These are phyloP conservation scores for Candida hungchunana DNA, from an alignment of 805 yeast species.

Conservation along the genomic window DNA sequence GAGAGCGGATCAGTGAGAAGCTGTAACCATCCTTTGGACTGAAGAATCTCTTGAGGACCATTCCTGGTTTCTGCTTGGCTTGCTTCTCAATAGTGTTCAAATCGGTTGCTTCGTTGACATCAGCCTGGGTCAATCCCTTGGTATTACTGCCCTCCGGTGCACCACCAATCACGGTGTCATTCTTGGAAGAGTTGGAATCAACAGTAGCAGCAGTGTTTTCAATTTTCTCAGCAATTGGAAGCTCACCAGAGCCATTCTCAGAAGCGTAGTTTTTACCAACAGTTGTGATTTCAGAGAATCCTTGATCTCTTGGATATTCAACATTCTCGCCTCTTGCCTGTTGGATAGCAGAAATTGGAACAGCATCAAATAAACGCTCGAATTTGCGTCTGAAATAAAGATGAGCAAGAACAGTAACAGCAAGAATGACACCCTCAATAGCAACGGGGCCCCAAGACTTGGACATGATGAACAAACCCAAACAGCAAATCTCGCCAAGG, in stretches of 20 bases:
- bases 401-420: constrained; percentile 56
- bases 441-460: constrained; percentile 79
- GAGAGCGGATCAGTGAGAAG: constrained; percentile 40
- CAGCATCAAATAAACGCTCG: constrained; percentile 59
- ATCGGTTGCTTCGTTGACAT: constrained; percentile 25
- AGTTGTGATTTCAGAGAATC: constrained; percentile 49
- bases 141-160: constrained; percentile 16
- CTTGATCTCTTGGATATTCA: constrained; percentile 67
- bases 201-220: constrained; percentile 19
- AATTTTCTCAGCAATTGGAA: constrained; percentile 15
- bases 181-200: constrained; percentile 27
- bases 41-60: constrained; percentile 29
- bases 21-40: constrained; percentile 41
- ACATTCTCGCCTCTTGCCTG: constrained; percentile 37
- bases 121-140: constrained; percentile 13
- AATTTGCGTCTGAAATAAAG: constrained; percentile 54
- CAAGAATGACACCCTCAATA: constrained; percentile 57
- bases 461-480: constrained; percentile 70
- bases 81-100: constrained; percentile 17
- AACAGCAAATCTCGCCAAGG: constrained; percentile 62
- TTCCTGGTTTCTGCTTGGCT: constrained; percentile 15
- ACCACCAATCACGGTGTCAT: constrained; percentile 30
- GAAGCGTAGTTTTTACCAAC: constrained; percentile 39
- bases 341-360: constrained; percentile 57
- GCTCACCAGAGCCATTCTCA: constrained; percentile 25